These are phyloP conservation scores for Xerocomus nothofagi DNA, from an alignment of 1,284 basidiomycete genomes.

Conservation along the genomic window DNA sequence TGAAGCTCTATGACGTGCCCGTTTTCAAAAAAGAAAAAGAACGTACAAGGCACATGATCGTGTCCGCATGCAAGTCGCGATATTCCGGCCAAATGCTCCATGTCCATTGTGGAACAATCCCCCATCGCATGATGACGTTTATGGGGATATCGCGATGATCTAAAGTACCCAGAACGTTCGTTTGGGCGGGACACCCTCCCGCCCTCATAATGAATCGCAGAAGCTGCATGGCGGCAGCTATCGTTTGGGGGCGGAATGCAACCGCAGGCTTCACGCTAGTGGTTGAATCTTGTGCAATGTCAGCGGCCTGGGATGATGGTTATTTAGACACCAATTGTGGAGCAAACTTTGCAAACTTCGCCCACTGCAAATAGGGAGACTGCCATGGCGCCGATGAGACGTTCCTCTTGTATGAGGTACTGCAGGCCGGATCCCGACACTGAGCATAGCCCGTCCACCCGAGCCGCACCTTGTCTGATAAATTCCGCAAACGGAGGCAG, in stretches of 20 bases:
- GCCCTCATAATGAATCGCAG: conserved; percentile 43
- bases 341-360: conserved; percentile 2
- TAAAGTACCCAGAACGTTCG: conserved; percentile 25
- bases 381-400: conserved; percentile 49
- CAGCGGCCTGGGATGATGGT: conserved; percentile 22
- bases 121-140: conserved; percentile 53
- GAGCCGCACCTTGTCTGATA: conserved; percentile 22
- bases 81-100: conserved; percentile 65
- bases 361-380: conserved; percentile 56
- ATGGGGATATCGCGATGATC: conserved; percentile 45
- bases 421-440: conserved; percentile 2
- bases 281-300: conserved; percentile 9
- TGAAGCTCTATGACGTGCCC: conserved; percentile 27
- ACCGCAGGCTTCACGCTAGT: background rate
- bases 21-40: background rate
- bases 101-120: conserved; percentile 54
- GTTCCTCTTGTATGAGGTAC: conserved; percentile 37
- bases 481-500: conserved; percentile 22
- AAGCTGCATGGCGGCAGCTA: conserved; percentile 45
- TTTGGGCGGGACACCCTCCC: conserved; percentile 12
- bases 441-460: conserved; percentile 11
- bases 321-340: background rate
- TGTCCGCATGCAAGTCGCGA: conserved; percentile 48
- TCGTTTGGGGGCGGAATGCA: conserved; percentile 48
- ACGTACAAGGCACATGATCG: conserved; percentile 50